Percentiles rank a stretch among this genome's conserved stretches.
Evolutionary conservation across 2,329 filamentous ascomycete genomes (phyloP).

Genomic region (Knoxdaviesia proteae): DNA sequence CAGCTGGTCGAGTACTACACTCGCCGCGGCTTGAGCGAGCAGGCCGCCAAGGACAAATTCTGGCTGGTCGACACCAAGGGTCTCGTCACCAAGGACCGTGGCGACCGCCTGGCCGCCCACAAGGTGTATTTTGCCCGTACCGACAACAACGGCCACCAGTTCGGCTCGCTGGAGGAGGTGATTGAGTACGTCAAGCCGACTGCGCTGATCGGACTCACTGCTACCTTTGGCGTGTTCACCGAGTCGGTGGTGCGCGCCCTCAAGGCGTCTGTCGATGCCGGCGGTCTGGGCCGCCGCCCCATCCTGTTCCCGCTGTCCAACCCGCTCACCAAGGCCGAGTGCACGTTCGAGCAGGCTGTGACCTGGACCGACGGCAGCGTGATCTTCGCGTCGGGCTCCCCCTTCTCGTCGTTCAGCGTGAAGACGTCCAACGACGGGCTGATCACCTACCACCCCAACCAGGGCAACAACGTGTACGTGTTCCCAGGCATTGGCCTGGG

Average conservation of each 20-base stretch:
- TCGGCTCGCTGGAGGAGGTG: slow-evolving; percentile 70
- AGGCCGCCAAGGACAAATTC: slow-evolving; percentile 77
- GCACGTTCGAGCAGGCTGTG: slow-evolving; percentile 79
- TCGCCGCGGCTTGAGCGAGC: slow-evolving; percentile 71
- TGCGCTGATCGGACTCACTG: slow-evolving; percentile 83
- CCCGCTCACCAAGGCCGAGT: slow-evolving; percentile 90
- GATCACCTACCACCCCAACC: slow-evolving; percentile 54
- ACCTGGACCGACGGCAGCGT: slow-evolving; percentile 76
- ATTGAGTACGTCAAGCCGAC: slow-evolving; percentile 91
- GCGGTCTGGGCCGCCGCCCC: slow-evolving; percentile 52
- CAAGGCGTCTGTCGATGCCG: slow-evolving; percentile 40
- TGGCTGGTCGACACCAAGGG: slow-evolving; percentile 96
- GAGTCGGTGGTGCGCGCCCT: slow-evolving; percentile 60
- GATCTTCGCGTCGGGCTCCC: slow-evolving; percentile 88
- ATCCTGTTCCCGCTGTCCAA: slow-evolving; percentile 96
- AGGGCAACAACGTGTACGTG: slow-evolving; percentile 79
- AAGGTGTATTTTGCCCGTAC: slow-evolving; percentile 50
- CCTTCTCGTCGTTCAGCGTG: slow-evolving; percentile 55
- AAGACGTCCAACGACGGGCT: slow-evolving; percentile 36
- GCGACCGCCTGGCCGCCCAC: slow-evolving; percentile 84
- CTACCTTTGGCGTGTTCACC: slow-evolving; percentile 86
- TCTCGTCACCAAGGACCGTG: slow-evolving; percentile 79
- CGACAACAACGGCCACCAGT: slow-evolving; percentile 45
- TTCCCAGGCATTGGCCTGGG: slow-evolving; percentile 93
- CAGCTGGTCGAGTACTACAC: slow-evolving; percentile 96